These are phyloP conservation scores for Barnettozyma siamensis DNA, from an alignment of 805 yeast genomes.

Conservation along the genomic window DNA sequence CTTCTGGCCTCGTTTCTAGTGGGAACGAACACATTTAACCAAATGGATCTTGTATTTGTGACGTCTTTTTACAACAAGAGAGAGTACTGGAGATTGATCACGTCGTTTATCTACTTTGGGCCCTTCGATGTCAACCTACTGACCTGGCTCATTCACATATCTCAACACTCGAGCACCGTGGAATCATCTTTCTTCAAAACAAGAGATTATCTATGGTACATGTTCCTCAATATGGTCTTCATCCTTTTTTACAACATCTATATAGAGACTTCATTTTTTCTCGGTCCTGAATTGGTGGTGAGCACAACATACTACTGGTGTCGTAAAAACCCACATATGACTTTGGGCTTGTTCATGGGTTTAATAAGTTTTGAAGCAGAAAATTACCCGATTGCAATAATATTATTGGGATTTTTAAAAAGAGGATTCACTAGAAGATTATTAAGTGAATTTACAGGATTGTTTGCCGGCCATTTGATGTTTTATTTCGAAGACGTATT, in stretches of 20 bases:
- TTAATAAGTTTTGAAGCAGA: constrained; percentile 13
- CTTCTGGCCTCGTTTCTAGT: constrained; percentile 12
- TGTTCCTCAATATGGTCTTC: constrained; percentile 7
- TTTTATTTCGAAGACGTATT: constrained; percentile 20
- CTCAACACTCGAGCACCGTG: constrained; percentile 11
- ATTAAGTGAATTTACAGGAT: constrained; percentile 6
- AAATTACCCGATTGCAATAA: constrained; percentile 9
- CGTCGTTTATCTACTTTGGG: constrained; percentile 18
- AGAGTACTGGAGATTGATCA: constrained; percentile 21
- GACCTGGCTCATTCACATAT: constrained; percentile 4
- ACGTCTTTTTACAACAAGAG: constrained; percentile 8
- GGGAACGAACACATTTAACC: constrained; percentile 7
- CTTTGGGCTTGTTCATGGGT: constrained; percentile 9
- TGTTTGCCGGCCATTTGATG: constrained; percentile 17
- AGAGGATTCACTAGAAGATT: not conserved
- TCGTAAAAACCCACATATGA: constrained; percentile 15
- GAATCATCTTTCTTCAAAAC: constrained; percentile 11
- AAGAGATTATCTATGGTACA: constrained; percentile 18
- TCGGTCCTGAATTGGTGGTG: constrained; percentile 11
- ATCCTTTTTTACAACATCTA: constrained; percentile 10
- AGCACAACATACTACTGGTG: constrained; percentile 17
- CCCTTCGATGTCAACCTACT: constrained; percentile 11
- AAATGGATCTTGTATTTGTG: constrained; percentile 10
- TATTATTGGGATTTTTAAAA: constrained; percentile 3
- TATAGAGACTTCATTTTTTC: constrained; percentile 1